Base-by-base conservation (phyloP, 345 rosid species). In the Boechera stricta region DNA sequence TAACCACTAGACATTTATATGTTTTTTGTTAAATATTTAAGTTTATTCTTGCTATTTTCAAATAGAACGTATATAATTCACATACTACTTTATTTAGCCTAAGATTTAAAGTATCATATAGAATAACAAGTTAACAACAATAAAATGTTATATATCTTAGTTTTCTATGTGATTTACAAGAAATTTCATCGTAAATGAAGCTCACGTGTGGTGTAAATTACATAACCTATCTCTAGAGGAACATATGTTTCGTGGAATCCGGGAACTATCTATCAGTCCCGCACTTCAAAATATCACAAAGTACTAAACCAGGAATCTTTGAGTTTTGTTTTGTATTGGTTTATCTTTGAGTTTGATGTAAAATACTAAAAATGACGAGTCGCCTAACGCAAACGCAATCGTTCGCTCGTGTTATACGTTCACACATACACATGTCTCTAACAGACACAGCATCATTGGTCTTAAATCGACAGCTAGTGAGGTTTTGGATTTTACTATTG, bases 371-470 rank as follows among this genome's bases (percentile, higher is more conserved):
- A 53, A 1, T 10, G 36, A 31, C 29, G 73, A 49, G 12, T 44
- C 16, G 16, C 49, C 49, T 4, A 44, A 44, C 49, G 16, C 45
- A 72, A 78, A 57, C 68, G 77, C 64, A 39, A 7, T 48, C 42
- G 63, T 73, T 58, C 38, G 29, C 4, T 72, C 73, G 73, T 75
- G 77, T 72, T 72, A 49, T 49, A 72, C 10, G 49, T 31, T 57
- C 73, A 78, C 54, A 65, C 73, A 65, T 48, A 77, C 80, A 63
- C 76, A 77, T 71, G 67, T 71, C 62, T 71, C 36, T 71, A 58
- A 13, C n/a, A 72, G 61, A 65, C 72, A 64, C 54, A 75, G 15
- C 69, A 62, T 45, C 58, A 47, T 73, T 62, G 65, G 67, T 79
- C 78, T 62, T 61, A 47, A 7, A 32, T 74, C 54, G 71, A 73